Base-by-base conservation (phyloP, 2,329 filamentous ascomycete genomes). In the Stachybotrys echinatus region DNA sequence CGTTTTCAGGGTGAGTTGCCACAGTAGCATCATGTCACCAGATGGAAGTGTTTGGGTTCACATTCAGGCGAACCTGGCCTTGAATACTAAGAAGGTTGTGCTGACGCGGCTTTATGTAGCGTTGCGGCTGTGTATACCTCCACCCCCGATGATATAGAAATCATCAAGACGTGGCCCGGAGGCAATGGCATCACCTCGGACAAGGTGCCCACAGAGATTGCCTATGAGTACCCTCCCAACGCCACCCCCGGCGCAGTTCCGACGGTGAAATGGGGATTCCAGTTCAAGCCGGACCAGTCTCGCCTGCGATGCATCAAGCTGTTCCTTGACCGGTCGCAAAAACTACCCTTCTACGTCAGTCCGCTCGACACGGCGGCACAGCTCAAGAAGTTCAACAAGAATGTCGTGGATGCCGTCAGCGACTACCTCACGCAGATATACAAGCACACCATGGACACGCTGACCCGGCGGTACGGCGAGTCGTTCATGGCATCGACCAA, bases 111-210 rank as follows among this genome's bases (percentile, higher is more conserved):
- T 6, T 31, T 18, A 1, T 45, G 10, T n/a, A 71, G 68, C 20
- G 85, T 89, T 51, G 86, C 87, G 6, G 83, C 84, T 23, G 84
- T 88, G 4, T 89, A 89, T 59, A 87, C 84, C 14, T 85, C 83
- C 4, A 88, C 83, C 2, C 87, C 88, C 12, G 87, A 92, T 65
- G 88, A 91, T 65, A 76, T 92, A 51, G 87, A 91, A 63, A 89
- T 91, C 60, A 90, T 92, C 72, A 91, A 90, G 72, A 86, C 81
- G 14, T 92, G 88, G 88, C 88, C 88, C 0, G 88, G 88, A 22
- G 87, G 87, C 23, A 91, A 92, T 62, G 87, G 87, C 59, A 89
- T 92, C 69, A 91, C 88, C n/a, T 90, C 87, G 34, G 88, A 92
- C 73, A 92, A 92, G 73, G 88, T 92, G 2, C 88, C 88, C 2